Base-by-base conservation (phyloP, 1,139 yeast species). In the Suhomyces taliae region DNA sequence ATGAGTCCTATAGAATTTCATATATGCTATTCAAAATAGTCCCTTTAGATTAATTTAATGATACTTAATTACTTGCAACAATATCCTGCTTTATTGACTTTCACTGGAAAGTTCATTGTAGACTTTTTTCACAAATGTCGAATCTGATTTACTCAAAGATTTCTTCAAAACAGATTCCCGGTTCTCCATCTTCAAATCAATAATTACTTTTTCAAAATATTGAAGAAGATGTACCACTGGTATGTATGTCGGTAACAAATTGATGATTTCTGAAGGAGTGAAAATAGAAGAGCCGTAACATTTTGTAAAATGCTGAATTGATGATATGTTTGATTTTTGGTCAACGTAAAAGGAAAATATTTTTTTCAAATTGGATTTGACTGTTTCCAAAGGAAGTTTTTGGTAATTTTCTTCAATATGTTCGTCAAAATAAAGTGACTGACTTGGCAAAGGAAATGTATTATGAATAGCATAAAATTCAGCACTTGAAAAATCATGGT, bases 171-270 rank as follows among this genome's bases (percentile, higher is more conserved):
- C 46, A 2, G 56, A 46, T 10, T 57, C 59, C 26, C 61, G 54
- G 36, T 60, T 64, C 5, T 49, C 46, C 8, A 56, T 42, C 34
- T 65, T 66, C 19, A 65, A 43, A 2, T 58, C 58, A 24, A 64
- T 55, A 8, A 72, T 47, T 3, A 62, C 49, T 1, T 51, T 46
- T 10, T 55, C 52, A 24, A 74, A 53, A 50, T 62, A 73, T 10
- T 63, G 64, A 39, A 61, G 53, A n/a, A 72, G 53, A 43, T 65
- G 63, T 10, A 62, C 56, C 14, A 75, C 40, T 0, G 79, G 76
- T 34, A 69, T 56, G 24, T 61, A 53, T 4, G 54, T 52, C 2
- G 79, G 79, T 9, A 74, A 49, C 50, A 64, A 46, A 4, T 53
- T 51, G 19, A 74, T 41, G 3, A 73, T 53, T 43, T 69, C 73